Evolutionary conservation across 805 yeast species (phyloP).

Genomic region (Candida pseudofarinosa): DNA sequence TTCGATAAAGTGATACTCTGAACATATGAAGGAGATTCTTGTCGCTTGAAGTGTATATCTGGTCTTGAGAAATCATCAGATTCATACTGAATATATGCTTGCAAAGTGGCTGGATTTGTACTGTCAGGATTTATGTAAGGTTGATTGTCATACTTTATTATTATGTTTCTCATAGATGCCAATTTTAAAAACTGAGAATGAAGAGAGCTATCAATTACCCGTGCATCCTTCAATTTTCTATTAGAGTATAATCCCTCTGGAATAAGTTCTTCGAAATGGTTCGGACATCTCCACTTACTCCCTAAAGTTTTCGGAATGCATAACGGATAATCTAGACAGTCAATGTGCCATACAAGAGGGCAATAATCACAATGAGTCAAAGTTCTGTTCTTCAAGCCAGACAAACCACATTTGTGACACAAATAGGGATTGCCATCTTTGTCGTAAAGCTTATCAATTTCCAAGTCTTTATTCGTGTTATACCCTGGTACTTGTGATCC

Average conservation of each 20-base stretch:
- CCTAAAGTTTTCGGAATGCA: conserved; percentile 70
- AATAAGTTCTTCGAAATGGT: conserved; percentile 59
- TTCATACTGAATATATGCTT: conserved; percentile 29
- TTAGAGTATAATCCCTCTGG: conserved; percentile 31
- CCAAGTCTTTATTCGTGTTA: conserved; percentile 47
- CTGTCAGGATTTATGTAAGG: conserved; percentile 20
- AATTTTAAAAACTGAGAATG: conserved; percentile 31
- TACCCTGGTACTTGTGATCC: conserved; percentile 32
- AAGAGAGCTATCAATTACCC: conserved; percentile 49
- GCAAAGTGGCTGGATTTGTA: conserved; percentile 17
- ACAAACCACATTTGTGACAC: conserved; percentile 73
- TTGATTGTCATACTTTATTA: conserved; percentile 32
- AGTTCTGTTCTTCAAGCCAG: conserved; percentile 57
- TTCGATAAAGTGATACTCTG: conserved; percentile 7
- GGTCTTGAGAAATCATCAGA: conserved; percentile 16
- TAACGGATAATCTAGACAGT: conserved; percentile 77
- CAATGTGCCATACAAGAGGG: conserved; percentile 79
- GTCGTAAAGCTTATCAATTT: conserved; percentile 63
- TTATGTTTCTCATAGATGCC: conserved; percentile 24
- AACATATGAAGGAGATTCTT: not conserved
- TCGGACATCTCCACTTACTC: conserved; percentile 87
- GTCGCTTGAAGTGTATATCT: conserved; percentile 4
- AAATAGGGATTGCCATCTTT: conserved; percentile 62
- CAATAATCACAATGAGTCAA: conserved; percentile 82
- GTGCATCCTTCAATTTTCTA: conserved; percentile 50